phyloP scores from a whole-genome alignment of 139 green algal genomes.

The Astrephomene gubernaculifera region DNA sequence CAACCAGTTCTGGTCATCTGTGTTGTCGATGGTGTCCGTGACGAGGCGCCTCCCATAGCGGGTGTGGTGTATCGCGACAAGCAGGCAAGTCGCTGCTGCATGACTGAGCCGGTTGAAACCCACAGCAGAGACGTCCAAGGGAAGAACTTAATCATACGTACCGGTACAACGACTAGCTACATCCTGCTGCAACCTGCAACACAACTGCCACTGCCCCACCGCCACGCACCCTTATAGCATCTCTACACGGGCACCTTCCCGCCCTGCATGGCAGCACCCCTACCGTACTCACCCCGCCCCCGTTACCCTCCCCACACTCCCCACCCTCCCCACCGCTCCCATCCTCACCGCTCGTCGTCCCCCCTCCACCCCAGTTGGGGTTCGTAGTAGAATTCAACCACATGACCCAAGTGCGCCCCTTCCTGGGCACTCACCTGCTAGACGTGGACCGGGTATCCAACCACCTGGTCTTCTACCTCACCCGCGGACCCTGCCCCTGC shows the following conservation, averaged over 20 bases:
- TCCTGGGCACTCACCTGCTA: conserved; percentile 24
- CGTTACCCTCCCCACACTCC: neutral
- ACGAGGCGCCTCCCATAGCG: neutral
- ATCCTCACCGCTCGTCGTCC: too few species aligned
- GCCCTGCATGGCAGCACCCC: neutral
- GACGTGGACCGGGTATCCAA: neutral
- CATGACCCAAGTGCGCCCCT: conserved; percentile 5
- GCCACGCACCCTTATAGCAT: neutral
- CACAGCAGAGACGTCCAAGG: too few species aligned
- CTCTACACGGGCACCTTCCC: neutral
- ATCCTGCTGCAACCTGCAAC: too few species aligned
- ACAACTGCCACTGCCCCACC: too few species aligned
- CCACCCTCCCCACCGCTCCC: too few species aligned
- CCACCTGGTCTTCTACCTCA: conserved; percentile 6
- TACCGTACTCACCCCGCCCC: neutral
- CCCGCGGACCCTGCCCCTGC: conserved; percentile 25
- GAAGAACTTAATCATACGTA: too few species aligned
- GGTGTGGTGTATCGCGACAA: conserved; percentile 23
- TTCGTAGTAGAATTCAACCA: conserved; percentile 14
- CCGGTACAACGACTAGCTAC: too few species aligned
- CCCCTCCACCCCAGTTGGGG: conserved; percentile 17
- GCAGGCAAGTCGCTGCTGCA: neutral
- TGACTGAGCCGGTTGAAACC: too few species aligned
- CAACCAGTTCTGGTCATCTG: neutral
- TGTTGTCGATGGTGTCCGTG: neutral